A percentile compares a stretch with the other conserved stretches of the same genome.
Evolutionary conservation across 1,139 yeast species (phyloP).

Genomic region (Arxiozyma slooffiae): DNA sequence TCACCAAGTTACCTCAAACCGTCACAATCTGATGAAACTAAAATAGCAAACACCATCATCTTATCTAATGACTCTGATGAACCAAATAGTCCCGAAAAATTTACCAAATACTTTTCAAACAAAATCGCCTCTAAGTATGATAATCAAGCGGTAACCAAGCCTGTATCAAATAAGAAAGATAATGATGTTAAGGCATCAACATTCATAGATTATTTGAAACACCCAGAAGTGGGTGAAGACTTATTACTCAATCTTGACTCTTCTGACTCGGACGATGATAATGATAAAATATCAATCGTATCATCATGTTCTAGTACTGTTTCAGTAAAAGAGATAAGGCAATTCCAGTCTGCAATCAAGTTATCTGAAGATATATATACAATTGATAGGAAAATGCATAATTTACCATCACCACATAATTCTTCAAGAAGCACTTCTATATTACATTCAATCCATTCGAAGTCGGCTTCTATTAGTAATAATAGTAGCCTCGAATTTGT

Average conservation of each 20-base stretch:
- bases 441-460: background rate
- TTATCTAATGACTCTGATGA: background rate
- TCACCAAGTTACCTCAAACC: background rate
- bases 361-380: background rate
- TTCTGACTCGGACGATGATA: conserved; percentile 6
- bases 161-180: background rate
- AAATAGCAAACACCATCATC: background rate
- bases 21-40: background rate
- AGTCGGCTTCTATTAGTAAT: background rate
- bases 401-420: background rate
- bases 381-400: background rate
- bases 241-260: background rate
- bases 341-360: background rate
- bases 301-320: conserved; percentile 5
- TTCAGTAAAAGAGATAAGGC: background rate
- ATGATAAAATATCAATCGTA: conserved; percentile 2
- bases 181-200: background rate
- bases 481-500: background rate
- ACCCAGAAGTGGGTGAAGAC: background rate
- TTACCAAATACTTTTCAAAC: background rate
- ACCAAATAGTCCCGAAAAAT: background rate
- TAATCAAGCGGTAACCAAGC: background rate
- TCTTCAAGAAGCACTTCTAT: background rate
- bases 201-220: background rate
- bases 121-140: background rate